Percentiles rank a stretch among this genome's conserved stretches.
These are phyloP conservation scores for Mycena floridula DNA, from an alignment of 768 basidiomycete genomes.

Conservation along the genomic window DNA sequence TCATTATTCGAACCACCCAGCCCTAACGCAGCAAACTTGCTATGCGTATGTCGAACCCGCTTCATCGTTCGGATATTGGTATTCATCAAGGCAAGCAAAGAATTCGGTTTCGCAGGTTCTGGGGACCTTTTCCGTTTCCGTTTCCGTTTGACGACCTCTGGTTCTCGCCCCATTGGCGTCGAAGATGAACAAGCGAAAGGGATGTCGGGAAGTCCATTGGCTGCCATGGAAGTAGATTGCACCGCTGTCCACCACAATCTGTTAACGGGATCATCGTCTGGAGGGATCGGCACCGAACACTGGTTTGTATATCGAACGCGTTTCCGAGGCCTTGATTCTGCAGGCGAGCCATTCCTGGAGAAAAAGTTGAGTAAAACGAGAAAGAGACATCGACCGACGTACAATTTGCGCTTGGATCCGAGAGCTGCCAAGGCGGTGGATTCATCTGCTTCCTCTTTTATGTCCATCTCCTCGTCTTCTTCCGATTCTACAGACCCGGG, in stretches of 20 bases:
- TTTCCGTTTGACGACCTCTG: constrained; percentile 19
- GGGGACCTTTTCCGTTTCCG: constrained; percentile 26
- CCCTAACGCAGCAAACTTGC: constrained; percentile 58
- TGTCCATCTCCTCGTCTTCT: constrained; percentile 26
- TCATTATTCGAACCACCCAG: constrained; percentile 27
- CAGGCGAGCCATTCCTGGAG: constrained; percentile 25
- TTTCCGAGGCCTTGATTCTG: constrained; percentile 52
- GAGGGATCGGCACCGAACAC: constrained; percentile 26
- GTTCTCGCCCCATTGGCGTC: constrained; percentile 4
- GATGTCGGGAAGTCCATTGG: constrained; percentile 57
- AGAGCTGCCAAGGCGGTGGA: constrained; percentile 18
- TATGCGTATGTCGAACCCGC: constrained; percentile 65
- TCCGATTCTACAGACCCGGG: constrained; percentile 11
- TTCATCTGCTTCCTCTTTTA: constrained; percentile 19
- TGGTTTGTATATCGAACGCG: constrained; percentile 40
- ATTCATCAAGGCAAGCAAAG: constrained; percentile 65
- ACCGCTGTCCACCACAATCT: constrained; percentile 76
- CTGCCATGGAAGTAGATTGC: constrained; percentile 53
- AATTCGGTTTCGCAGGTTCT: neutral
- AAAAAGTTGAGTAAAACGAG: neutral
- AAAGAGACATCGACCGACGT: constrained; percentile 13
- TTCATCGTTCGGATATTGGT: constrained; percentile 71
- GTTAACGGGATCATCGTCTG: constrained; percentile 37
- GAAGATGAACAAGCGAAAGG: constrained; percentile 33
- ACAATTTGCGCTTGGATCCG: constrained; percentile 68